phyloP scores from a whole-genome alignment of 192 early-diverging fungal genomes.

The Linnemannia hyalina region DNA sequence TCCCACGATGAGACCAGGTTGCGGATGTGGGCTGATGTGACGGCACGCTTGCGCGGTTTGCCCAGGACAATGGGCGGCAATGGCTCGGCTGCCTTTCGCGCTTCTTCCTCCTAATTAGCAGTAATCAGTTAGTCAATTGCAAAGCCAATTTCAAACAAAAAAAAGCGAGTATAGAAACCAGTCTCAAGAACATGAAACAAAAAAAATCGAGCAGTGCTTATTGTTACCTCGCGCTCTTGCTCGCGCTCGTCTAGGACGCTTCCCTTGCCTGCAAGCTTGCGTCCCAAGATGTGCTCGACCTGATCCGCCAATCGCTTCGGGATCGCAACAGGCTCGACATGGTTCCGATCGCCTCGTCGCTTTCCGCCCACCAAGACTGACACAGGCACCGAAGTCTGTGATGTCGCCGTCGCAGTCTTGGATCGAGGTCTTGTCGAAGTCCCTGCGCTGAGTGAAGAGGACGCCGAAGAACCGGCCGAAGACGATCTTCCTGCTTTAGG shows the following conservation, averaged over 20 bases:
- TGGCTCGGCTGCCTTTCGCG: conserved; percentile 41
- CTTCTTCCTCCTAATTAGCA: conserved; percentile 44
- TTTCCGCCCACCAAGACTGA: conserved; percentile 25
- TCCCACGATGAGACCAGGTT: conserved; percentile 54
- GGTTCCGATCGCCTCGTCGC: conserved; percentile 44
- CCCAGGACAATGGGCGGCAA: conserved; percentile 46
- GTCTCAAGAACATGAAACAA: background rate
- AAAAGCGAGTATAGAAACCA: background rate
- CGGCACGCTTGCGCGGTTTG: conserved; percentile 45
- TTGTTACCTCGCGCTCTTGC: conserved; percentile 48
- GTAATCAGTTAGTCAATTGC: background rate
- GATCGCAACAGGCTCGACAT: conserved; percentile 46
- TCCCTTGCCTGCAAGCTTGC: conserved; percentile 57
- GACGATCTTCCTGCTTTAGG: background rate
- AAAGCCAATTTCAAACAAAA: background rate
- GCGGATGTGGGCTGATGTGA: conserved; percentile 42
- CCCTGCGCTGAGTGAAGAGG: background rate
- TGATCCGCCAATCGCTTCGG: conserved; percentile 48
- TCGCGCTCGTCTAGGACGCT: conserved; percentile 54
- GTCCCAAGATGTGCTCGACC: conserved; percentile 51
- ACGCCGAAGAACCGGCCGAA: background rate
- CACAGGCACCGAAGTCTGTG: conserved; percentile 13
- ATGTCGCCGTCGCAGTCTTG: conserved; percentile 25
- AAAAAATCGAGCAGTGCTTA: background rate
- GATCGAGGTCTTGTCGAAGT: conserved; percentile 13